Evolutionary conservation across 805 yeast genomes (phyloP), one percentile per base, ranked within the genome.

Genomic region (Zygosaccharomyces rouxii): DNA sequence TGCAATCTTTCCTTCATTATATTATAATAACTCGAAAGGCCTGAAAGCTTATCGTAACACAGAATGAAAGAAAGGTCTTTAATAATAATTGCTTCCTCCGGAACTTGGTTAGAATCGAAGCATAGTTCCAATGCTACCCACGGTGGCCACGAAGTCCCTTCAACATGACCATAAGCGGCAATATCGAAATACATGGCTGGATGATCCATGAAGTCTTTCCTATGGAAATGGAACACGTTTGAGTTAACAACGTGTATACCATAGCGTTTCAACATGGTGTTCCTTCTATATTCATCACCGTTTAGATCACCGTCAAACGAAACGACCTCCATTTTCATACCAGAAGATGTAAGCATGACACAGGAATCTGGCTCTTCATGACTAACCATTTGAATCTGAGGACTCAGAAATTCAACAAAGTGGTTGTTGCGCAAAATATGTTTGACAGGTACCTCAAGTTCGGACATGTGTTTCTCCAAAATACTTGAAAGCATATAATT

Each of bases 61-160:
- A 86, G 60, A 61, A 80, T 76, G 21, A 81, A 71, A 0, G 90
- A 78, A 2, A 87, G 78, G 50, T 82, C 76, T 28, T 83, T 78
- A 22, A 89, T 74, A 33, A 90, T 69, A 10, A 29, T 41, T 43
- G 81, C 72, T 47, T 77, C 75, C 10, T 75, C 71, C 9, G 68
- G 59, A 50, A 80, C 66, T 1, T 74, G 58, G 0, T 75, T 71
- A 16, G 78, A 72, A 44, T 81, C 81, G 52, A 79, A 76, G 53
- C 86, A 80, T 19, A 83, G 71, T 58, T 88, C 95, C 42, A 79
- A 63, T 1, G 90, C 89, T 29, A 89, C 64, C 89, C 96, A 90
- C 0, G 96, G 95, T 2, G 97, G 97, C 97, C 97, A 90, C 16
- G 70, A 70, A 3, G 67, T 48, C 4, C 53, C 54, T 6, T 53